Evolutionary conservation across 75 land plant species (phyloP), one percentile per base, ranked within the genome.

Genomic region (Picea sitchensis): DNA sequence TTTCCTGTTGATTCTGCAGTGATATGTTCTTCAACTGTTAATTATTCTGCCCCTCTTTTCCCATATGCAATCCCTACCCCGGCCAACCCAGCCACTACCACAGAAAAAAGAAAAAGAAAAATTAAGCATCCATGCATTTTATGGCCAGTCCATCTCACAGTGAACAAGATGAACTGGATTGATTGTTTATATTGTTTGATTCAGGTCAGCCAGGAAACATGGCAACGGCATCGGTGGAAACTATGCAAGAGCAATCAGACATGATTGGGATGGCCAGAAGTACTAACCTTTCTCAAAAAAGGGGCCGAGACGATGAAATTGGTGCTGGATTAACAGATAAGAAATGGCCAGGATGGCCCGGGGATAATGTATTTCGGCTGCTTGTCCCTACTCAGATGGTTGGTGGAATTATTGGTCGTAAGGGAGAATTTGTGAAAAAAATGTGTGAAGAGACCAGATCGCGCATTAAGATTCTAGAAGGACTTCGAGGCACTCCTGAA

Each of bases 261-360:
- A 69, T 69, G 73, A 41, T 41, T 69, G 73, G 73, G 8, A 69
- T 69, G 44, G 47, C 8, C 4, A 69, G 41, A 18, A 18, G 31
- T 69, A 12, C 73, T 41, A 5, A 9, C 54, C 36, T 69, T 69
- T 34, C 73, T 69, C 76, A 76, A n/a, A 86, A 85, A 79, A 82
- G 72, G 34, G 86, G 71, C 6, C 82, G 78, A n/a, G 82, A 78
- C 5, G 87, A 79, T 38, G 85, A 82, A 80, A 14, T 67, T n/a
- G 82, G 32, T n/a, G 76, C 59, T 41, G 86, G 76, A 79, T 60
- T 58, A 31, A 41, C 21, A 61, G 92, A 91, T 60, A 94, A 82
- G 77, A 90, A 75, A 76, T 95, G 96, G 98, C 92, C 94, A 20
- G 96, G 98, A 58, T 95, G 98, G 98, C 98, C 98, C 57, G 96